Percentiles rank a stretch among this genome's conserved stretches.
Evolutionary conservation across 108 stramenopile species (phyloP).

Genomic region (Pseudonitzschia multiseries): DNA sequence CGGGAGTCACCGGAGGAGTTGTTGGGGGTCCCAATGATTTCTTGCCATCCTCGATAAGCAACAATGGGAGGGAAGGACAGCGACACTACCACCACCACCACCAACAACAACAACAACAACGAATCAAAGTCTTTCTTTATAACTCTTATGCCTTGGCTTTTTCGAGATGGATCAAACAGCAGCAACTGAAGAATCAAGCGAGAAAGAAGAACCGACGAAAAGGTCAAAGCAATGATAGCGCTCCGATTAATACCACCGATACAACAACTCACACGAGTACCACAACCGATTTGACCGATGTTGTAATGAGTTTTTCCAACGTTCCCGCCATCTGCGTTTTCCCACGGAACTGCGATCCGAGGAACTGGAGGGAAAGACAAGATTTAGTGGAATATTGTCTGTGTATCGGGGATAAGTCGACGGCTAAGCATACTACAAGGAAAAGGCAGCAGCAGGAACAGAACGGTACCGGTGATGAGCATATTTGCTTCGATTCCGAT

Average conservation of each 20-base stretch:
- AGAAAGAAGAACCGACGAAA: neutral
- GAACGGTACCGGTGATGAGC: too few species aligned
- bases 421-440: conserved; percentile 8
- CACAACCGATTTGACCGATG: neutral
- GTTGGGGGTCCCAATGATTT: neutral
- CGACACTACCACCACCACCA: neutral
- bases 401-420: conserved; percentile 61
- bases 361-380: conserved; percentile 25
- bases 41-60: too few species aligned
- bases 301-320: conserved; percentile 27
- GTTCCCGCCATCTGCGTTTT: conserved; percentile 62
- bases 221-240: too few species aligned
- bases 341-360: conserved; percentile 36
- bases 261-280: neutral
- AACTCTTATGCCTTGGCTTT: conserved; percentile 53
- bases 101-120: conserved; percentile 13
- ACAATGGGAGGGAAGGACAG: too few species aligned
- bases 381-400: conserved; percentile 49
- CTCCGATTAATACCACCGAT: too few species aligned
- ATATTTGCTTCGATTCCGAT: conserved; percentile 25
- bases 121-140: conserved; percentile 66
- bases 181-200: neutral
- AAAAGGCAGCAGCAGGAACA: neutral
- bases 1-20: neutral
- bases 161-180: conserved; percentile 27